Evolutionary conservation across 2,329 filamentous ascomycete genomes (phyloP).

Genomic region (Rhynchosporium secalis): DNA sequence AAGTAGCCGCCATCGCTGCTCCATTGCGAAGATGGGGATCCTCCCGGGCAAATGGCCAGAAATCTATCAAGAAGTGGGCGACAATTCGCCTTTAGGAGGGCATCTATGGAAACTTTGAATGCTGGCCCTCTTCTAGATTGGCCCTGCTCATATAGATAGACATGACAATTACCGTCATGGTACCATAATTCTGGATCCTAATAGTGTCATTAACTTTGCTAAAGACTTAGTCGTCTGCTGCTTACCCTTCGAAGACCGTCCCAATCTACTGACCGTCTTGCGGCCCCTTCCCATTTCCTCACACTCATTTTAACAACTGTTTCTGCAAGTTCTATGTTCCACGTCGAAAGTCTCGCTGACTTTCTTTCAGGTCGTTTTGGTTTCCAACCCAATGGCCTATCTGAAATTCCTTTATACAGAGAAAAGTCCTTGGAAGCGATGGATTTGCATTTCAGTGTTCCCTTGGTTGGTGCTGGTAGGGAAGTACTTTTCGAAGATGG

Average conservation of each 20-base stretch:
- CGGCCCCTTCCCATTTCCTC: slow-evolving; percentile 43
- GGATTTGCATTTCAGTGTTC: slow-evolving; percentile 12
- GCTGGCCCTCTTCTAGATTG: slow-evolving; percentile 66
- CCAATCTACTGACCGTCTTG: slow-evolving; percentile 42
- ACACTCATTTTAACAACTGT: slow-evolving; percentile 31
- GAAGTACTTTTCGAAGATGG: slow-evolving; percentile 17
- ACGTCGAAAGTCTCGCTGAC: slow-evolving; percentile 1
- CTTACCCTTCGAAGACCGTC: slow-evolving; percentile 48
- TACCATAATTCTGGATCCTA: slow-evolving; percentile 75
- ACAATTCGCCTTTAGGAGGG: slow-evolving; percentile 59
- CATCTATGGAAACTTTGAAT: slow-evolving; percentile 62
- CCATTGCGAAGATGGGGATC: slow-evolving; percentile 22
- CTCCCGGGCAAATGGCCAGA: slow-evolving; percentile 36
- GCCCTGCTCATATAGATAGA: slow-evolving; percentile 67
- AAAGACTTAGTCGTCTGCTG: neutral
- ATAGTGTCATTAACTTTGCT: neutral
- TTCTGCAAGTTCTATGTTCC: slow-evolving; percentile 13
- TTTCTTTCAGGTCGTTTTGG: slow-evolving; percentile 17
- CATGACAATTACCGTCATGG: slow-evolving; percentile 65
- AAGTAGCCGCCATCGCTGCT: slow-evolving; percentile 24
- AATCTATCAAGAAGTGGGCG: slow-evolving; percentile 59
- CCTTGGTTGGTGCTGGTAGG: neutral
- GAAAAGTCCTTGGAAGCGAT: slow-evolving; percentile 20
- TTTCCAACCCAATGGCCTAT: slow-evolving; percentile 32
- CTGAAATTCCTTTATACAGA: slow-evolving; percentile 31